Evolutionary conservation across 2,329 filamentous ascomycete species (phyloP), one percentile per base, ranked within the genome.

Genomic region (Penicillium sclerotiorum): DNA sequence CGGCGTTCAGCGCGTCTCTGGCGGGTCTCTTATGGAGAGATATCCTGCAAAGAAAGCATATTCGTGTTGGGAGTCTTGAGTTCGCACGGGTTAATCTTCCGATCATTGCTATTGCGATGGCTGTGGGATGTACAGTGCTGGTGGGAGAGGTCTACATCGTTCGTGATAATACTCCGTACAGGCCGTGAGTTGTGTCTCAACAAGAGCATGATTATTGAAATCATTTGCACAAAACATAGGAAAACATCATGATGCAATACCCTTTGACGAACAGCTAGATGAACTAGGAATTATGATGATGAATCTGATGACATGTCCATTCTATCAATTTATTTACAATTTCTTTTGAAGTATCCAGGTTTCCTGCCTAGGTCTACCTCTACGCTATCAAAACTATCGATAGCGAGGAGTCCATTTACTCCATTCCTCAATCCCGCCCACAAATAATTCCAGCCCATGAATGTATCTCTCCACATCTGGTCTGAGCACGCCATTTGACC

Each of bases 21-120:
- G 87, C 87, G 1, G 87, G 87, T 1, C 74, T 90, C 8, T 71
- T 90, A 0, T 90, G 87, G 87, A 77, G 85, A 2, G 85, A 89
- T 54, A 90, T 90, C 15, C 75, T 90, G 1, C 70, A 66, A 0
- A 74, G 85, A 22, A 90, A 90, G 63, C 80, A 87, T 55, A 90
- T 90, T 49, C 77, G 74, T 28, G 85, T 90, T 0, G 70, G 77
- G 2, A 75, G 79, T 0, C 70, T 83, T 3, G 86, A 89, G 20
- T 90, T 90, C 67, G 85, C 84, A 0, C 73, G 83, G 0, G 80
- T 86, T 4, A 90, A 90, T 62, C 64, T 88, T 12, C 85, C 85
- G 0, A 89, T 90, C 37, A 89, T 89, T 56, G 80, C 83, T 1
- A 81, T 88, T 17, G 69, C 85, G 2, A 89, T 88, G 85, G 76